These are phyloP conservation scores for Capsicum rhomboideum DNA, from an alignment of 257 asterid species.

Conservation along the genomic window DNA sequence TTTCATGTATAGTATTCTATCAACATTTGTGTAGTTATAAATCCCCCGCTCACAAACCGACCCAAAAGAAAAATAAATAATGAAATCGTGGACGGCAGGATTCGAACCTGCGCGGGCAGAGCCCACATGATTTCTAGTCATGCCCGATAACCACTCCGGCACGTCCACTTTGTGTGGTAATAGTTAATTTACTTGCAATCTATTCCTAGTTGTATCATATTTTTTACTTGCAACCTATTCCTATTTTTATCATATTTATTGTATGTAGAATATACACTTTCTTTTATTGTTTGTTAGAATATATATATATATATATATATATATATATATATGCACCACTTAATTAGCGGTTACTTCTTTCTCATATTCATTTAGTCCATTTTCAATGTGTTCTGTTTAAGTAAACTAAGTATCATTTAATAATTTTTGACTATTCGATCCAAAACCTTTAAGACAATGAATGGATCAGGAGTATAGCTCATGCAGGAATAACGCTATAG, in stretches of 20 bases:
- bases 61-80: no score
- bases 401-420: no score
- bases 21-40: no score
- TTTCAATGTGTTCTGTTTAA: not conserved
- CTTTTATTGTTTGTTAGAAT: not conserved
- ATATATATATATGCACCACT: not conserved
- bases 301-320: not conserved
- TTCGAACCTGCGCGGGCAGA: slow-evolving; percentile 99
- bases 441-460: not conserved
- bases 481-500: not conserved
- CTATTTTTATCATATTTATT: not conserved
- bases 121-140: slow-evolving; percentile 99
- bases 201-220: no score
- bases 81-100: slow-evolving; percentile 99
- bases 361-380: not conserved
- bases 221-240: no score
- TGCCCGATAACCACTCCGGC: slow-evolving; percentile 99
- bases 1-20: no score
- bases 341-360: not conserved
- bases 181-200: rapidly evolving
- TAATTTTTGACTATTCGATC: not conserved
- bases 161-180: slow-evolving; percentile 46
- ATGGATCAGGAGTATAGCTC: not conserved
- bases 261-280: no score
- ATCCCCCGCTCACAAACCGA: no score